Conservation (phyloP, 768 basidiomycete species). For the Macrolepiota dolichaula region DNA sequence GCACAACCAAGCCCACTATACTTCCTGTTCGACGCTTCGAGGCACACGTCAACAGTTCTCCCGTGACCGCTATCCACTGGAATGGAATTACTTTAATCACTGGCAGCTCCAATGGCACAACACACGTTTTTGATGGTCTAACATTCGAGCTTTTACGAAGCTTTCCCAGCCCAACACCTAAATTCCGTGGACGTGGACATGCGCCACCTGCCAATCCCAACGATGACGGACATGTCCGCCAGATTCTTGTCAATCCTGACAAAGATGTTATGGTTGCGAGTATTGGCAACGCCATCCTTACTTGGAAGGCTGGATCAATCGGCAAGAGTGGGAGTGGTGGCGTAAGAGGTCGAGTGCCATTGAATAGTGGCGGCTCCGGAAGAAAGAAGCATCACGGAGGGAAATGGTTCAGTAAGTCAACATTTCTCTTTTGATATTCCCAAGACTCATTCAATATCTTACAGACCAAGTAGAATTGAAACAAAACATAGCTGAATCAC, state of each 20-base stretch:
- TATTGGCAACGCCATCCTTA: constrained; percentile 59
- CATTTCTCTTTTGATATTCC: background rate
- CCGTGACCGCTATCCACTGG: constrained; percentile 61
- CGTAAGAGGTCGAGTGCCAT: constrained; percentile 27
- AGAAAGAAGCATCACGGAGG: constrained; percentile 30
- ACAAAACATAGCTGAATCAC: constrained; percentile 60
- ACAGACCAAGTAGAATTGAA: constrained; percentile 64
- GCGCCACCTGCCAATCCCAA: constrained; percentile 20
- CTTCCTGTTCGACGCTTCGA: constrained; percentile 48
- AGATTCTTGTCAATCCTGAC: constrained; percentile 54
- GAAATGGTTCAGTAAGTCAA: constrained; percentile 46
- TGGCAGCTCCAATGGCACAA: constrained; percentile 60
- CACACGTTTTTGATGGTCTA: constrained; percentile 63
- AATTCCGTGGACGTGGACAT: constrained; percentile 23
- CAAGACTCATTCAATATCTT: constrained; percentile 6
- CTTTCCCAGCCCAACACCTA: constrained; percentile 46
- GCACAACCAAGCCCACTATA: constrained; percentile 13
- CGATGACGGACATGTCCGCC: constrained; percentile 43
- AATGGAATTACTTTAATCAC: constrained; percentile 57
- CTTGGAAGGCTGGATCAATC: constrained; percentile 62
- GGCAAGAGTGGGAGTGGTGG: constrained; percentile 26
- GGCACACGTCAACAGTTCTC: constrained; percentile 58
- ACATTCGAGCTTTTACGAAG: constrained; percentile 55
- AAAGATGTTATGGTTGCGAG: constrained; percentile 54
- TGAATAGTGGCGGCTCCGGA: constrained; percentile 22